Evolutionary conservation across 1,284 basidiomycete genomes (phyloP).

Genomic region (Pseudozyma tsukubaensis): DNA sequence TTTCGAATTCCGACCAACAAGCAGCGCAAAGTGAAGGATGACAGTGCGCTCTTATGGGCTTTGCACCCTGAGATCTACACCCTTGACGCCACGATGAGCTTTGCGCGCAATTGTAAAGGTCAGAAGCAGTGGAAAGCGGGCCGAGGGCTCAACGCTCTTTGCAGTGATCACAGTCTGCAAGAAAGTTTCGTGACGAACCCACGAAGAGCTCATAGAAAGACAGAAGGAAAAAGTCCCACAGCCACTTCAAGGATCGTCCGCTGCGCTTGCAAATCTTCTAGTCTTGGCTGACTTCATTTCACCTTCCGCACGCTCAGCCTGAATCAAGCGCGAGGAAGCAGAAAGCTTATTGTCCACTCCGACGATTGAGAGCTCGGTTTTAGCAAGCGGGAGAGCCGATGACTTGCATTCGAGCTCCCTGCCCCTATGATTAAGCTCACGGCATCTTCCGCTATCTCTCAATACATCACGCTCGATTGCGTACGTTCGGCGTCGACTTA

Average conservation of each 20-base stretch:
- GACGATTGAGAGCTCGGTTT: conserved; percentile 2
- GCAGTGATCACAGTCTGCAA: too few species aligned
- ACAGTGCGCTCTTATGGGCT: background rate
- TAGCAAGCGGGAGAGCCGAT: conserved; percentile 17
- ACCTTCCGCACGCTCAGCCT: too few species aligned
- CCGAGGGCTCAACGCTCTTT: too few species aligned
- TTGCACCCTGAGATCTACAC: conserved; percentile 1
- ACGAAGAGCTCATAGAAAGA: too few species aligned
- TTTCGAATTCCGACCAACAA: conserved; percentile 11
- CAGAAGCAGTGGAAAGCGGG: background rate
- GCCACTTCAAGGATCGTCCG: background rate
- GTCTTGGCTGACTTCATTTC: conserved; percentile 1
- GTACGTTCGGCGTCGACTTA: background rate
- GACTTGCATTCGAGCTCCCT: background rate
- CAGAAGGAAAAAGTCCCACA: too few species aligned
- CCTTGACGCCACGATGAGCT: background rate
- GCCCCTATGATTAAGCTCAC: background rate
- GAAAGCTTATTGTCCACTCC: background rate
- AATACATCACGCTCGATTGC: background rate
- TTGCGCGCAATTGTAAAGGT: background rate
- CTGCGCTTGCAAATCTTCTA: background rate
- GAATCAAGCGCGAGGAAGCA: background rate
- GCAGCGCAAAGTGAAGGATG: too few species aligned
- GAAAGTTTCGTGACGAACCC: too few species aligned
- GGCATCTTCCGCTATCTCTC: background rate